Evolutionary conservation across 208 protist genomes (phyloP), one percentile per base, ranked within the genome.

Genomic region (Acanthamoeba triangularis): DNA sequence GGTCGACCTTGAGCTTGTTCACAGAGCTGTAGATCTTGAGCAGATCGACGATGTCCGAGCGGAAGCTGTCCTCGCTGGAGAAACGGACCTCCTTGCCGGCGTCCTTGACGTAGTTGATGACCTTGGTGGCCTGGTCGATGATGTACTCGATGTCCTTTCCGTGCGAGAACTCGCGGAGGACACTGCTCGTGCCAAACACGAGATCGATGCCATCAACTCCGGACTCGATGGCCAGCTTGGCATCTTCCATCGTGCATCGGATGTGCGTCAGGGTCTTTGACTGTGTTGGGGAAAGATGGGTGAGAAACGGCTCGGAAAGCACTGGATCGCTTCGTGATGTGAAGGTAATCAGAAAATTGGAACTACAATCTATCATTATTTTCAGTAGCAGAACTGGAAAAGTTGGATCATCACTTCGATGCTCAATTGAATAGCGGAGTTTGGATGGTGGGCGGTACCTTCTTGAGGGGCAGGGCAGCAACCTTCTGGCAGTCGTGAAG

Each of bases 51-150:
- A 95, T 84, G 56, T 98, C 95, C n/a, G 69, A 95, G 35, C 97
- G 94, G 93, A 98, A 98, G 28, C 97, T 97, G 94, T 98, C 97
- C 76, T 98, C 97, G 74, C 97, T 98, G 37, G 90, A 96, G 94
- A 98, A 98, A 1, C 97, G 96, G n/a, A 98, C 92, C 96, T 98
- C 96, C 33, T 96, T 30, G 44, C 97, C 97, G 63, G 97, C 37
- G 8, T 85, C 65, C 96, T 98, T 78, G 28, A 97, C 95, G 74
- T 96, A 98, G n/a, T 88, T 95, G 72, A 98, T 97, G 23, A 98
- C 97, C 85, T 98, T 95, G 35, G 95, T 44, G 28, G 97, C 97
- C 33, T 88, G 44, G 23, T 98, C 76, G 49, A 97, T 96, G 44
- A 97, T 95, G 49, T 72, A 87, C 6, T 96, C 80, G 59, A 97